Base-by-base conservation (phyloP, 768 basidiomycete genomes). In the Lactarius deliciosus region DNA sequence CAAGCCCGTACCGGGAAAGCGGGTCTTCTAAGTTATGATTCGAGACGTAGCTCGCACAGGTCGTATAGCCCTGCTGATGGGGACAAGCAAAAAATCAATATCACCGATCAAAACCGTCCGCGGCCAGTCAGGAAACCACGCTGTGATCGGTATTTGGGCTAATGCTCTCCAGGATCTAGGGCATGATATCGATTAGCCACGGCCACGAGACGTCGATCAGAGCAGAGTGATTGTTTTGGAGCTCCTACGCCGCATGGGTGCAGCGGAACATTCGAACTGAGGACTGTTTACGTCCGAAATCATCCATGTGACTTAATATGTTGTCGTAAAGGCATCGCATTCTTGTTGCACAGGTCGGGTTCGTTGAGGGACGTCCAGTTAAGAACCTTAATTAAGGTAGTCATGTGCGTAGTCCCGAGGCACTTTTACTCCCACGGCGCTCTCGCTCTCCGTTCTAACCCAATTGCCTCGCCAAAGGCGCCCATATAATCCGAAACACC, bases 401-500 rank as follows among this genome's bases (percentile, higher is more conserved):
- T 56, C 28, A 56, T 18, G 54, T 56, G 54, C 28, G 20, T 16
- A 8, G 30, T 32, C 30, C 18, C 54, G 38, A 55, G 38, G 34
- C 11, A 34, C 56, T 58, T 50, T 16, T 6, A 8, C 3, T 57
- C 61, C 61, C 57, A 64, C 34, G 34, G 13, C 41, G 34, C 18
- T 5, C 50, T 38, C 10, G 30, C 40, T 13, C 38, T 41, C 10
- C 34, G 61, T 20, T 54, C 57, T 34, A 59, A 47, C 25, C 40
- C 47, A 5, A 36, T 36, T 8, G 66, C 41, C 5, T 45, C 38
- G 20, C 22, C 30, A 57, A 69, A 69, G 13, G 34, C 43, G 20
- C 36, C 69, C 43, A 75, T 60, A 5, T 68, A 59, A 61, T 72
- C 73, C 18, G 54, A 53, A 0, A 70, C 63, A 10, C 62, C 65